A percentile compares a stretch with the other conserved stretches of the same genome.
phyloP scores from a whole-genome alignment of 73 alveolate species.

The Paramecium biaurelia region DNA sequence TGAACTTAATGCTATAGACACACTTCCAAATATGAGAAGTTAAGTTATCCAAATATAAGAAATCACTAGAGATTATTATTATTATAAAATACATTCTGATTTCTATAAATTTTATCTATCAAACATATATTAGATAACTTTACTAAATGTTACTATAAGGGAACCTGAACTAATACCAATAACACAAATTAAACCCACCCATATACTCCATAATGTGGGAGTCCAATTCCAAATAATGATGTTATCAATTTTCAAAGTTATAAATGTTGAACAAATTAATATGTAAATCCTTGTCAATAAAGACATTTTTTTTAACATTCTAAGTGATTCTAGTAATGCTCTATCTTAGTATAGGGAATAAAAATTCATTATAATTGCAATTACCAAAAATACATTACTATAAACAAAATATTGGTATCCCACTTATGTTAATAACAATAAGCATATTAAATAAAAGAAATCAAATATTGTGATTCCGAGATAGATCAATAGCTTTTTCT shows the following conservation, averaged over 20 bases:
- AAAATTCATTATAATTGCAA: not conserved
- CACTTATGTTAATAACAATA: not conserved
- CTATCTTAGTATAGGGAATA: not conserved
- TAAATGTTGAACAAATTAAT: not conserved
- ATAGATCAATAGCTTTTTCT: not conserved
- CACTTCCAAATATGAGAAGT: not conserved
- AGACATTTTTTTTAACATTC: not conserved
- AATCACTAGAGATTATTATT: not conserved
- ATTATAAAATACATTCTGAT: not conserved
- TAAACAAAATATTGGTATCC: not conserved
- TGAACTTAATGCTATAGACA: not conserved
- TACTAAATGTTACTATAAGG: not conserved
- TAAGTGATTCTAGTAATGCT: not conserved
- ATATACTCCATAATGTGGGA: not conserved
- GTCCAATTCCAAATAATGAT: not conserved
- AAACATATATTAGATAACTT: not conserved
- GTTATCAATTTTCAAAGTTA: not conserved
- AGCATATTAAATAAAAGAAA: not conserved
- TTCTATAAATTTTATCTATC: not conserved
- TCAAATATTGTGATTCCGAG: not conserved
- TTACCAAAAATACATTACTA: not conserved
- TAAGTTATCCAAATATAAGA: not conserved
- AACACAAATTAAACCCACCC: not conserved
- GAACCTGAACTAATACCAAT: not conserved
- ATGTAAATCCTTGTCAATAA: not conserved